phyloP scores from a whole-genome alignment of 2,329 filamentous ascomycete species.

The Botryosphaeria dothidea region DNA sequence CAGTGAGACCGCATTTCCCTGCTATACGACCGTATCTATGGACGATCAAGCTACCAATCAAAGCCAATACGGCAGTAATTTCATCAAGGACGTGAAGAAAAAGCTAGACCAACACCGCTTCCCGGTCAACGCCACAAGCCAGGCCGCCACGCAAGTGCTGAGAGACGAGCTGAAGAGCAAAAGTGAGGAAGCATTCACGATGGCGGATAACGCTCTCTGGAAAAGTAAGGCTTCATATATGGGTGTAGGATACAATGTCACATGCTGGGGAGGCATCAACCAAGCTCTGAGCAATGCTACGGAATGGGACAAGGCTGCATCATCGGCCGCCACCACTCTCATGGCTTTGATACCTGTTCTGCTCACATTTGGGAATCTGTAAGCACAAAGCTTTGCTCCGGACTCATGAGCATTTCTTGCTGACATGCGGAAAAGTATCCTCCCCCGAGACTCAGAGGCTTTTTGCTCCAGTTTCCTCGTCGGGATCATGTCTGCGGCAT shows the following conservation, averaged over 20 bases:
- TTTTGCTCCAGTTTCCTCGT: background rate
- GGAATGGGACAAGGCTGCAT: slow-evolving; percentile 1
- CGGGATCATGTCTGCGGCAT: background rate
- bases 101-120: background rate
- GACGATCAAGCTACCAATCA: background rate
- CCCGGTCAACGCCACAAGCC: no score
- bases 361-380: background rate
- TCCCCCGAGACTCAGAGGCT: background rate
- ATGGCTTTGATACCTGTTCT: background rate
- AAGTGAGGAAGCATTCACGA: background rate
- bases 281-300: background rate
- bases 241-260: background rate
- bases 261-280: background rate
- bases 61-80: background rate
- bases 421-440: background rate
- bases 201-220: background rate
- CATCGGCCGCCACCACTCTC: background rate
- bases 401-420: no score
- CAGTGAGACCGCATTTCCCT: background rate
- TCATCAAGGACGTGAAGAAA: background rate
- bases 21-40: background rate
- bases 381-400: background rate
- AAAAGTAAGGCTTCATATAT: background rate
- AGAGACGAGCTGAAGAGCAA: background rate
- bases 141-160: background rate